phyloP scores from a whole-genome alignment of 108 stramenopile species.

The Pseudonitzschia delicatissima region DNA sequence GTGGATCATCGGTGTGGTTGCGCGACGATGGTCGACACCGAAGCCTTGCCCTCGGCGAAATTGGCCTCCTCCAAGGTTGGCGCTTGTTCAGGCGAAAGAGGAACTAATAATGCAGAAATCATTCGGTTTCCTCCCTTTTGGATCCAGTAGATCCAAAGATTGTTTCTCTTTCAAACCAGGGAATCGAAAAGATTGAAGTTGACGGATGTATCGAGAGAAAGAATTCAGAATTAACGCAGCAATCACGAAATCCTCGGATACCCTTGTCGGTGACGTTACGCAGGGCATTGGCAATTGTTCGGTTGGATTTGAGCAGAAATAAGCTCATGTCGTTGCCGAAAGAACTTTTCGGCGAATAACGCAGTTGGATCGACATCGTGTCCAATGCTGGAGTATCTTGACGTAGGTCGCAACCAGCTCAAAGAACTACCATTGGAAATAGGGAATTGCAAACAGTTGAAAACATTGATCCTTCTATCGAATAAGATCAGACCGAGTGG shows the following conservation, averaged over 20 bases:
- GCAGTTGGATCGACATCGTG: conserved; percentile 4
- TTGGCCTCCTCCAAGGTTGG: too few species aligned
- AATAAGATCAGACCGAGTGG: conserved; percentile 43
- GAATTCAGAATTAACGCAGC: not conserved
- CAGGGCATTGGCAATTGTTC: not conserved
- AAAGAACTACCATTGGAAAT: conserved; percentile 37
- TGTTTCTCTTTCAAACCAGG: conserved; percentile 4
- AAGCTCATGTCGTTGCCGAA: conserved; percentile 27
- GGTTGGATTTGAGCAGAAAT: conserved; percentile 47
- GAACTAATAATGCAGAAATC: too few species aligned
- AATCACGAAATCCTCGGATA: not conserved
- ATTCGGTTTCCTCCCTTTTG: too few species aligned
- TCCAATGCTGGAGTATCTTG: conserved; percentile 21
- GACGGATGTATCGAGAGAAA: not conserved
- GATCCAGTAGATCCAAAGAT: not conserved
- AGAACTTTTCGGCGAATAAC: conserved; percentile 19
- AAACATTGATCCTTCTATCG: conserved; percentile 30
- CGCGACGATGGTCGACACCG: too few species aligned
- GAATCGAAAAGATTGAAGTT: not conserved
- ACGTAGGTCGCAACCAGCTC: conserved; percentile 45
- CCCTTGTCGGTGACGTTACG: not conserved
- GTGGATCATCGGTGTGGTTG: too few species aligned
- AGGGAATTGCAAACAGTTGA: conserved; percentile 27
- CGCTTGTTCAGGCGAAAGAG: too few species aligned
- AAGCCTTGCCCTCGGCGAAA: too few species aligned